Evolutionary conservation across 2,329 filamentous ascomycete genomes (phyloP).

Genomic region (Domatiomyces globalis): DNA sequence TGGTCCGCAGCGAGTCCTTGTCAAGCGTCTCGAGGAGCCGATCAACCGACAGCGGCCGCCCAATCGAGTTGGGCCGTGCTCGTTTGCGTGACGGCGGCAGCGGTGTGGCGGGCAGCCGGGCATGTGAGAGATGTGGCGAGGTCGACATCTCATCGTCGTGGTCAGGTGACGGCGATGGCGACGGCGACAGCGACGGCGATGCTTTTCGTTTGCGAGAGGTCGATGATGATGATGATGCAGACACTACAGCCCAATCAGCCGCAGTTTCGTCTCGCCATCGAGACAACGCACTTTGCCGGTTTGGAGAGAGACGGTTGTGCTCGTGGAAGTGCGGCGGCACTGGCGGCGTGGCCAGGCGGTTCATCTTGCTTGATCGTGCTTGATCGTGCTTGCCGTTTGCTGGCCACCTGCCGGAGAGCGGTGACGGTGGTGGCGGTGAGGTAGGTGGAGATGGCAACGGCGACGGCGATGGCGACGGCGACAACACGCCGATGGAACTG

Average conservation of each 20-base stretch:
- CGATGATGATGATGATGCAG: conserved; percentile 20
- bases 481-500: no score
- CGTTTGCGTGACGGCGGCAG: conserved; percentile 54
- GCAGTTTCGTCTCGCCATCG: background rate
- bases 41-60: conserved; percentile 50
- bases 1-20: conserved; percentile 63
- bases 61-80: conserved; percentile 53
- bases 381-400: background rate
- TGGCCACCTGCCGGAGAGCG: background rate
- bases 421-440: background rate
- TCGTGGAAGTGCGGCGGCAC: conserved; percentile 50
- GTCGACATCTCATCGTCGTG: conserved; percentile 65
- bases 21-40: conserved; percentile 92
- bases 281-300: conserved; percentile 40
- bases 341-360: conserved; percentile 45
- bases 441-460: background rate
- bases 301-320: conserved; percentile 45
- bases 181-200: conserved; percentile 2
- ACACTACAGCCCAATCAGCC: conserved; percentile 3
- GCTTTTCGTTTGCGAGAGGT: conserved; percentile 68
- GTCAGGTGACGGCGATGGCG: conserved; percentile 12
- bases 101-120: conserved; percentile 54
- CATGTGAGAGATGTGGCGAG: conserved; percentile 71
- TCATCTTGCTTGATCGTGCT: conserved; percentile 18
- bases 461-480: background rate